phyloP scores from a whole-genome alignment of 805 yeast genomes.

The Lachancea thermotolerans region DNA sequence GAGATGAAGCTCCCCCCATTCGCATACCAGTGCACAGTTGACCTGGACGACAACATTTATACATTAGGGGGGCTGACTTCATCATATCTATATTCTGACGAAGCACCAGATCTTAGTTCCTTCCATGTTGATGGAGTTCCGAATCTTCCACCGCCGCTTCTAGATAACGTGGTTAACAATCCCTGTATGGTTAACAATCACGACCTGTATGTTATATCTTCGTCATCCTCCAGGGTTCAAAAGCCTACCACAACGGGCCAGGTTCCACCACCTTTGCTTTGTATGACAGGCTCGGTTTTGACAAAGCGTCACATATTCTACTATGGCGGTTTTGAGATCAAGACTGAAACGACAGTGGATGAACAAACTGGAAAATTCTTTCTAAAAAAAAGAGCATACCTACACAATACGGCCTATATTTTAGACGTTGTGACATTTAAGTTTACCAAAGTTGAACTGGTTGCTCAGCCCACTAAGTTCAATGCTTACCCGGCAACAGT shows the following conservation, averaged over 20 bases:
- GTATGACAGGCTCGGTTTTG: conserved; percentile 42
- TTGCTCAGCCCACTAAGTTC: conserved; percentile 29
- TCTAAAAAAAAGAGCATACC: conserved; percentile 37
- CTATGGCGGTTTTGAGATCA: conserved; percentile 62
- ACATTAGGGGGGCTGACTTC: conserved; percentile 41
- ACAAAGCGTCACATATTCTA: conserved; percentile 52
- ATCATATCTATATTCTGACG: conserved; percentile 20
- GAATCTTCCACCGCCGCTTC: conserved; percentile 43
- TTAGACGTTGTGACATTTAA: conserved; percentile 44
- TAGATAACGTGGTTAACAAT: conserved; percentile 35
- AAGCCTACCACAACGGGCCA: conserved; percentile 34
- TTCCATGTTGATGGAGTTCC: conserved; percentile 34
- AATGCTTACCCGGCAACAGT: conserved; percentile 29
- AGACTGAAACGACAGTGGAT: conserved; percentile 27
- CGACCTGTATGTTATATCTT: conserved; percentile 33
- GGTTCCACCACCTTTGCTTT: conserved; percentile 47
- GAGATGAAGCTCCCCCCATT: conserved; percentile 37
- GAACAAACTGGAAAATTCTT: conserved; percentile 32
- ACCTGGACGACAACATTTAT: conserved; percentile 34
- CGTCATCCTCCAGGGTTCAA: conserved; percentile 35
- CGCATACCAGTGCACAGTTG: conserved; percentile 39
- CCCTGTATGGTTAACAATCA: conserved; percentile 38
- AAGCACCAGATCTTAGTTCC: conserved; percentile 31
- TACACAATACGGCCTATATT: conserved; percentile 53
- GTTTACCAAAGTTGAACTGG: conserved; percentile 42